Conservation (phyloP, 2,329 filamentous ascomycete genomes). For the Hypomyces perniciosus region DNA sequence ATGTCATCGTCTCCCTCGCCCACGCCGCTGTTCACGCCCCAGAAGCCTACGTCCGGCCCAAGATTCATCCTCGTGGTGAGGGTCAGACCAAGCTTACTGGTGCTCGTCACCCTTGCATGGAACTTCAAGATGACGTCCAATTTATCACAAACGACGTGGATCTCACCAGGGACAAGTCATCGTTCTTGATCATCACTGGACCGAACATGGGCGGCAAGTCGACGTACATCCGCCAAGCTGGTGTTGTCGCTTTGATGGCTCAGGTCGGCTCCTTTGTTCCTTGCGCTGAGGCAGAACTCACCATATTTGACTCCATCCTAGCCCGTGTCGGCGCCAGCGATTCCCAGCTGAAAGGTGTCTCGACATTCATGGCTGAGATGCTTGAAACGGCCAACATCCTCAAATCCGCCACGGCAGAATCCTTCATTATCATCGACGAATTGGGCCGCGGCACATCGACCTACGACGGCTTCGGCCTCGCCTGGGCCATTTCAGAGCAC, state of each 20-base stretch:
- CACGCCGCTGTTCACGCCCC: slow-evolving; percentile 92
- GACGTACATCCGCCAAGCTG: slow-evolving; percentile 95
- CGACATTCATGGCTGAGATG: slow-evolving; percentile 99
- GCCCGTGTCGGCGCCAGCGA: slow-evolving; percentile 94
- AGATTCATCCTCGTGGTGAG: slow-evolving; percentile 79
- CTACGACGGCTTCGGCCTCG: slow-evolving; percentile 97
- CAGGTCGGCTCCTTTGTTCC: slow-evolving; percentile 96
- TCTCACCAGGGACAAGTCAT: slow-evolving; percentile 69
- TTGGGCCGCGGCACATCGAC: slow-evolving; percentile 94
- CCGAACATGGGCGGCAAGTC: slow-evolving; percentile 99
- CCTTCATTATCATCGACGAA: slow-evolving; percentile 97
- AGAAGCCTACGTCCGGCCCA: slow-evolving; percentile 83
- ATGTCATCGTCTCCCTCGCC: slow-evolving; percentile 90
- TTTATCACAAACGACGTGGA: slow-evolving; percentile 98
- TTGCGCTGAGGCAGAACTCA: slow-evolving; percentile 81
- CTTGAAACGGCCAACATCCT: slow-evolving; percentile 97
- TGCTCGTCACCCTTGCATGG: slow-evolving; percentile 93
- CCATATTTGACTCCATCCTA: slow-evolving; percentile 94
- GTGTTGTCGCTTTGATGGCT: slow-evolving; percentile 94
- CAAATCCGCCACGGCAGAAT: slow-evolving; percentile 91
- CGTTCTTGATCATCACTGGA: slow-evolving; percentile 93
- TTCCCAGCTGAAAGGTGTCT: slow-evolving; percentile 94
- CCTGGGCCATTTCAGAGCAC: slow-evolving; percentile 97
- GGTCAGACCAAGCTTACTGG: slow-evolving; percentile 88
- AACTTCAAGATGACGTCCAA: slow-evolving; percentile 96